Conservation (phyloP, 2,329 filamentous ascomycete species). For the Fusarium udum region DNA sequence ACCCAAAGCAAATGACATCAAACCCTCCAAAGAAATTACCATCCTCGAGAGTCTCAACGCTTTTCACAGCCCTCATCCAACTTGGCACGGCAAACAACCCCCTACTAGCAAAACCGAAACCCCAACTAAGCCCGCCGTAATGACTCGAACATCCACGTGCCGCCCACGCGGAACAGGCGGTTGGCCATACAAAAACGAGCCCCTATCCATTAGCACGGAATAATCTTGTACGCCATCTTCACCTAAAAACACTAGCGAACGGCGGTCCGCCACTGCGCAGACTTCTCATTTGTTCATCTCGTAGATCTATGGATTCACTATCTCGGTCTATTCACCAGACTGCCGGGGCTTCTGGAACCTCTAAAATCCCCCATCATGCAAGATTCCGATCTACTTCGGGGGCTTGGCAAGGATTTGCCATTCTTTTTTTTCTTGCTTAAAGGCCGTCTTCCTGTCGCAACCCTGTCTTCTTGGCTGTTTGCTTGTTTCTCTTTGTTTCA, state of each 20-base stretch:
- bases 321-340: background rate
- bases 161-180: background rate
- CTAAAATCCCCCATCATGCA: background rate
- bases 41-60: background rate
- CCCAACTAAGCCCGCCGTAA: background rate
- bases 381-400: background rate
- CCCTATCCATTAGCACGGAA: conserved; percentile 2
- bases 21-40: background rate
- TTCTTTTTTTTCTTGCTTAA: background rate
- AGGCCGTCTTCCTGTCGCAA: background rate
- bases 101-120: background rate
- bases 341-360: background rate
- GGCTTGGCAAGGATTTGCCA: background rate
- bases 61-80: no score
- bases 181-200: background rate
- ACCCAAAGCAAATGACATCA: background rate
- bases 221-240: background rate
- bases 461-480: background rate
- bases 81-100: background rate
- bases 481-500: background rate
- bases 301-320: background rate
- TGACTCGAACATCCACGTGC: conserved; percentile 1
- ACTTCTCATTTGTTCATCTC: background rate
- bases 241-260: background rate
- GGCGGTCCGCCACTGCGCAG: background rate